Evolutionary conservation across 306 rosid genomes (phyloP).

Genomic region (peach (Prunus persica)): Prunus_persica_NCBIv2 NC_034014.1:18370501-18371000

Average conservation of each 20-base stretch:
- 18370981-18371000: background rate
- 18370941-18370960: background rate
- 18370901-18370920: background rate
- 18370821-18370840: constrained; percentile 80
- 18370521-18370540: background rate
- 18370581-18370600: constrained; percentile 2
- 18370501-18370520: constrained; percentile 75
- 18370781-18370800: constrained; percentile 77
- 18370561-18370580: background rate
- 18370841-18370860: constrained; percentile 28
- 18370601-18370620: constrained; percentile 20
- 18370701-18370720: constrained; percentile 76
- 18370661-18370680: constrained; percentile 89
- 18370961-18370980: background rate
- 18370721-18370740: constrained; percentile 62
- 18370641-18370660: constrained; percentile 54
- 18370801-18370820: constrained; percentile 65
- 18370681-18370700: constrained; percentile 83
- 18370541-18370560: background rate
- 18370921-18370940: background rate
- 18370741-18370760: constrained; percentile 70
- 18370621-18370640: constrained; percentile 20
- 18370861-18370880: background rate
- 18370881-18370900: background rate
- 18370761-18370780: constrained; percentile 81